Conservation (phyloP, 768 basidiomycete genomes). For the Hypsizygus marmoreus region DNA sequence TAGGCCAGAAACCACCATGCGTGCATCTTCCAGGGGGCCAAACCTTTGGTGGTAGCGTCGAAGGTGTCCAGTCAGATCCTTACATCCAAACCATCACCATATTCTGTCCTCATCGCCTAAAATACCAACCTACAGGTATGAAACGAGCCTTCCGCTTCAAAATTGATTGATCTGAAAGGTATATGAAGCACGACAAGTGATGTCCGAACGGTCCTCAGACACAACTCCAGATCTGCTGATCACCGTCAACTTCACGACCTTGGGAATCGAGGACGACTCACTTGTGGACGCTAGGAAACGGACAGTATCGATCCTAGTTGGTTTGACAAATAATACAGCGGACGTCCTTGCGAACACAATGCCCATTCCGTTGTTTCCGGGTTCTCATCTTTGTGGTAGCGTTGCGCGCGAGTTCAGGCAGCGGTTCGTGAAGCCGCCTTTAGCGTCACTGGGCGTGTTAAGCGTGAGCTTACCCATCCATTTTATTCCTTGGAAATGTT, state of each 20-base stretch:
- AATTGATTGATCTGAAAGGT: not conserved
- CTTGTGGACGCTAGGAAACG: constrained; percentile 5
- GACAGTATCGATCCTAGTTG: constrained; percentile 11
- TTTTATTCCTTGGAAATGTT: not conserved
- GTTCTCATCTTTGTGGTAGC: constrained; percentile 15
- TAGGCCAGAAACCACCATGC: not conserved
- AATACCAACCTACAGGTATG: not conserved
- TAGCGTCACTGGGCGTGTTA: constrained; percentile 16
- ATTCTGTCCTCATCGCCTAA: not conserved
- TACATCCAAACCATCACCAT: not conserved
- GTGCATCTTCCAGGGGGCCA: not conserved
- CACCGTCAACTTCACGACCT: constrained; percentile 16
- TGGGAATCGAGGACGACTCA: constrained; percentile 1
- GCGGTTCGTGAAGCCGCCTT: not conserved
- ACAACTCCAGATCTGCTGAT: constrained; percentile 18
- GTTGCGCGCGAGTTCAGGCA: constrained; percentile 9
- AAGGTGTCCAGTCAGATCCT: not conserved
- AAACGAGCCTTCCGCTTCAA: too few species aligned
- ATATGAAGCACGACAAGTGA: not conserved
- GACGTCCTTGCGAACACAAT: constrained; percentile 11
- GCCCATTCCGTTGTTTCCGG: constrained; percentile 17
- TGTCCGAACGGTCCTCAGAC: not conserved
- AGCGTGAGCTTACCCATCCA: constrained; percentile 7
- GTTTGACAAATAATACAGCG: constrained; percentile 12
- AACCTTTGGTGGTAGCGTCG: not conserved